Base-by-base conservation (phyloP, 148 eudicot genomes). In the Rhododendron henanense region DNA sequence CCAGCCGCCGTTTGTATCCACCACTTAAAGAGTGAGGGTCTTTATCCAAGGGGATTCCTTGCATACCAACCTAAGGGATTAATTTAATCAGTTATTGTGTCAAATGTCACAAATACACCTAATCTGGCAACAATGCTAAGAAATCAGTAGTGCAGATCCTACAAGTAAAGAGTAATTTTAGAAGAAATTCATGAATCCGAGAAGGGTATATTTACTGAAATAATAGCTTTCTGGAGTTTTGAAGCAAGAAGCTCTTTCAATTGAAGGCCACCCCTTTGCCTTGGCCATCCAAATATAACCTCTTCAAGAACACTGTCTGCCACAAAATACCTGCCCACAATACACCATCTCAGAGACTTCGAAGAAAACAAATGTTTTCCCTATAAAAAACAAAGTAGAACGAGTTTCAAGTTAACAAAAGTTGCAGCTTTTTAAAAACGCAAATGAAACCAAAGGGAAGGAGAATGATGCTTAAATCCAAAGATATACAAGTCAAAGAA, bases 21-120 rank as follows among this genome's bases (percentile, higher is more conserved):
- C 98, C 99, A 93, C 99, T 97, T 65, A 97, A 87, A 69, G 99
- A 93, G 50, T 93, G 95, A 84, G 99, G 99, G 90, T 94, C 96
- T 90, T 93, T 95, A 86, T 97, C 98, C 89, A 97, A 90, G 69
- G 99, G 88, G 79, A 97, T 91, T 83, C 94, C 94, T 87, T 87
- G 90, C 82, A 97, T 89, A 79, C 99, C 99, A 89, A 95, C 99
- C 99, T 97, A 82, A 47, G 16, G 85, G 69, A 76, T 81, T 48
- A 39, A 81, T 69, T 61, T 77, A 37, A 55, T 71, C 61, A 37
- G 65, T 76, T 47, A 35, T 61, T 35, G 33, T 16, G 11, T 85
- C 71, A 79, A 61, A 85, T 69, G 67, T 47, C 28, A 81, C 7
- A 21, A 51, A 75, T 35, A 84, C 33, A 13, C 45, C 44, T 3